Evolutionary conservation across 2,329 filamentous ascomycete genomes (phyloP).

Genomic region (Diaporthe sp.): DNA sequence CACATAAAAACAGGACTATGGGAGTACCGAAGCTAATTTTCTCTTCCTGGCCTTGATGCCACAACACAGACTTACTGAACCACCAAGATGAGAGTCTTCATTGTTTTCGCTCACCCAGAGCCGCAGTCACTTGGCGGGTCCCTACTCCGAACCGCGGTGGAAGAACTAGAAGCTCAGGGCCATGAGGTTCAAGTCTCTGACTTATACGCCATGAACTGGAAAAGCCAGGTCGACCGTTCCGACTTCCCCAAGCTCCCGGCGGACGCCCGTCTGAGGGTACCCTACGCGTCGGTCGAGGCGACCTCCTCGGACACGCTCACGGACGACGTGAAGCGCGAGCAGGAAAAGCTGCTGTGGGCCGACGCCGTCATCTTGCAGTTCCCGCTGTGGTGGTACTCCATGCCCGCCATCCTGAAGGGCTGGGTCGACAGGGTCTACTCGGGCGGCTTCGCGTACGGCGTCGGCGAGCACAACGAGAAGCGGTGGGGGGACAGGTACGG

Average conservation of each 20-base stretch:
- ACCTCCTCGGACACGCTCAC: not conserved
- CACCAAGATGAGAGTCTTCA: slow-evolving; percentile 5
- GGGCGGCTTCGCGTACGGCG: not conserved
- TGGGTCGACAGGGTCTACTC: slow-evolving; percentile 18
- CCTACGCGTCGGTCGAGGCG: not conserved
- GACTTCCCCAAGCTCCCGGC: slow-evolving; percentile 15
- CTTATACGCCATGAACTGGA: slow-evolving; percentile 1
- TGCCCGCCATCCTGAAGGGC: slow-evolving; percentile 12
- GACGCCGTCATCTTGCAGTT: not conserved
- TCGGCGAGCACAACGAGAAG: not conserved
- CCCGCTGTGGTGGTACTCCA: slow-evolving; percentile 15
- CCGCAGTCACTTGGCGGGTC: slow-evolving; percentile 2
- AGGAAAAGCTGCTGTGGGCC: slow-evolving; percentile 3
- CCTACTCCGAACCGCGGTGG: not conserved
- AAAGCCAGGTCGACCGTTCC: not conserved
- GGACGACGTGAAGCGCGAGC: slow-evolving; percentile 2
- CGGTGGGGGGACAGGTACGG: slow-evolving; percentile 6
- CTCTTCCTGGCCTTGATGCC: not conserved
- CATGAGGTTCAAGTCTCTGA: slow-evolving; percentile 8
- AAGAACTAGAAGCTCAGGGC: not conserved
- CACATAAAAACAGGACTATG: not conserved
- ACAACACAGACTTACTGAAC: not conserved
- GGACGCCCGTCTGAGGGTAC: not conserved
- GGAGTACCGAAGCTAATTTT: too few species aligned
- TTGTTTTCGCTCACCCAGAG: slow-evolving; percentile 14